Evolutionary conservation across 495 filamentous ascomycete species (phyloP), one percentile per base, ranked within the genome.

Genomic region (Durotheca rogersii): DNA sequence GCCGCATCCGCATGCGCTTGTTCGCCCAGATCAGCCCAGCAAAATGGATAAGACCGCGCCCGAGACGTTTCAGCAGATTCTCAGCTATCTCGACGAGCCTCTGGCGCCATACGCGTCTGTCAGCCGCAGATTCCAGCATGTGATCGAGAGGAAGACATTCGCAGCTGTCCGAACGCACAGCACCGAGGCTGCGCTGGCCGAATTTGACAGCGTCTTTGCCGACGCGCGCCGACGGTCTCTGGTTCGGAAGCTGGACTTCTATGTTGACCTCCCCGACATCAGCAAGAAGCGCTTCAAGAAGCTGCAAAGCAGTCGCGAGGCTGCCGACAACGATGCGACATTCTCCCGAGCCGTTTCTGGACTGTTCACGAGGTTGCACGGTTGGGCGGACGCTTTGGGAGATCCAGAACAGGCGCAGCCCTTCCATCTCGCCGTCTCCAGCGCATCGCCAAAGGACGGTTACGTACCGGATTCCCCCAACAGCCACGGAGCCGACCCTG

Each of bases 71-170:
- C 20, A 14, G 15, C 0, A 12, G n/a, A 49, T 49, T 33, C 2
- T 49, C 11, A 32, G 17, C 12, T 4, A 40, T 3, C 29, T 49
- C 10, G 37, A 27, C 5, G 7, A 4, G 11, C 18, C 17, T n/a
- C 46, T 49, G 11, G 46, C 46, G 1, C 27, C 12, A 16, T 49
- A 41, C 29, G 18, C 37, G 10, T 12, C 27, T 2, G 37, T 41
- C 11, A 40, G 16, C 18, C 37, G 29, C n/a, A 2, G 3, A 23
- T 49, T 34, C 23, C 46, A 49, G 9, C 12, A 17, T 6, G 7
- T 17, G n/a, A 15, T 42, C 29, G 47, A 51, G 18, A n/a, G 4
- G 31, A 35, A 3, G 32, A 51, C 38, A 19, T 51, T 51, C 38
- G 15, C 30, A 14, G 5, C 18, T 2, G 42, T 50, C 37, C 16